phyloP scores from a whole-genome alignment of 129 eudicot species.

The Flaveria sonorensis region DNA sequence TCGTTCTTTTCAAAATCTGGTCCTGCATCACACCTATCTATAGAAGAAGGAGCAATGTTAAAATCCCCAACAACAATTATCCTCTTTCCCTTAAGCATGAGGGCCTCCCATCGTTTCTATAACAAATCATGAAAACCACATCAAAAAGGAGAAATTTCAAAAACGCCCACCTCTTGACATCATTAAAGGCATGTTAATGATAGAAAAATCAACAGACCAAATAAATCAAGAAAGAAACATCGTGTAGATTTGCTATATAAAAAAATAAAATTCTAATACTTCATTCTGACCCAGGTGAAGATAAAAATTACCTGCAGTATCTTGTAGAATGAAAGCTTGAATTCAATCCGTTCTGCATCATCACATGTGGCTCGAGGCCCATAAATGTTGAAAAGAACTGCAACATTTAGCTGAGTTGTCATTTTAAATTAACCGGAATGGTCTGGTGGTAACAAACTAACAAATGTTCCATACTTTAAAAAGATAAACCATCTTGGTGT shows the following conservation, averaged over 20 bases:
- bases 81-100: constrained; percentile 69
- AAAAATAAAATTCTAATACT: not conserved
- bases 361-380: constrained; percentile 89
- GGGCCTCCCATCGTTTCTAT: constrained; percentile 96
- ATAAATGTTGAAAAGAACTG: constrained; percentile 94
- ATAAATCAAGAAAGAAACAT: not conserved
- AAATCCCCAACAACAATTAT: constrained; percentile 90
- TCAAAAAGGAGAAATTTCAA: constrained; percentile 9
- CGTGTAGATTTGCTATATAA: not conserved
- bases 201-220: not conserved
- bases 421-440: constrained; percentile 6
- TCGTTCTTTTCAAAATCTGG: constrained; percentile 93
- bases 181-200: not conserved
- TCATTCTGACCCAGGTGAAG: not conserved
- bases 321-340: constrained; percentile 72
- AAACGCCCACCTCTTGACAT: not conserved
- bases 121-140: constrained; percentile 30
- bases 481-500: not conserved
- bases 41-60: constrained; percentile 86
- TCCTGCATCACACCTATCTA: constrained; percentile 97
- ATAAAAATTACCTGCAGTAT: constrained; percentile 62
- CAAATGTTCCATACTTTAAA: not conserved
- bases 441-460: not conserved
- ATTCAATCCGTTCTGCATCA: constrained; percentile 79
- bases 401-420: not conserved